Percentiles rank a stretch among this genome's conserved stretches.
These are phyloP conservation scores for Chlamydomonas schloesseri DNA, from an alignment of 139 green algal genomes.

Conservation along the genomic window DNA sequence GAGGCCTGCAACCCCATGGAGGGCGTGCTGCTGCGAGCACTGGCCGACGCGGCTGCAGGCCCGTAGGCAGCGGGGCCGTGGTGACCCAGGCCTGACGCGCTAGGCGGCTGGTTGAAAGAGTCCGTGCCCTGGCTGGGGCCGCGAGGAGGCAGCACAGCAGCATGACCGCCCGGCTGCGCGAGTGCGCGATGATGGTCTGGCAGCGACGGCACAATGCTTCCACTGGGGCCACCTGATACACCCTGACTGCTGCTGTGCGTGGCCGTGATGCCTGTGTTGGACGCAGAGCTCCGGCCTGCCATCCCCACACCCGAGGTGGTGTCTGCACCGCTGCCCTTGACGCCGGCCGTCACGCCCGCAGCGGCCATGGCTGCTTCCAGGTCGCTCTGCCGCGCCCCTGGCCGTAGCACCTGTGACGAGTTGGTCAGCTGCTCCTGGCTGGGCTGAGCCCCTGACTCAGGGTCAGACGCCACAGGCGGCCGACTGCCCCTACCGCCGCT, in stretches of 20 bases:
- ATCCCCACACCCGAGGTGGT: too few species aligned
- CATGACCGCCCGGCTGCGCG: too few species aligned
- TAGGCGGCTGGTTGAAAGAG: background rate
- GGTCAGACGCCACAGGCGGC: too few species aligned
- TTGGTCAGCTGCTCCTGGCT: background rate
- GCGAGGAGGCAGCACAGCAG: background rate
- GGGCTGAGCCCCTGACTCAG: too few species aligned
- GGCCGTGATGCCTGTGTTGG: background rate
- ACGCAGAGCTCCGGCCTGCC: too few species aligned
- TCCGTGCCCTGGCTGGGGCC: background rate
- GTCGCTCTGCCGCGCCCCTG: background rate
- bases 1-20: background rate
- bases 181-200: too few species aligned
- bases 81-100: background rate
- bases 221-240: background rate
- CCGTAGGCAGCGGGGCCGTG: background rate
- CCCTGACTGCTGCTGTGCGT: background rate
- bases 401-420: background rate
- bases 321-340: too few species aligned
- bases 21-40: background rate
- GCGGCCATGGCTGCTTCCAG: background rate
- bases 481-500: too few species aligned
- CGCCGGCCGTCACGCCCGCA: background rate
- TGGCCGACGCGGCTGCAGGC: too few species aligned
- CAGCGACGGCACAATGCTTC: background rate